These are phyloP conservation scores for Tetrahymena thermophila DNA, from an alignment of 73 alveolate genomes.

Conservation along the genomic window DNA sequence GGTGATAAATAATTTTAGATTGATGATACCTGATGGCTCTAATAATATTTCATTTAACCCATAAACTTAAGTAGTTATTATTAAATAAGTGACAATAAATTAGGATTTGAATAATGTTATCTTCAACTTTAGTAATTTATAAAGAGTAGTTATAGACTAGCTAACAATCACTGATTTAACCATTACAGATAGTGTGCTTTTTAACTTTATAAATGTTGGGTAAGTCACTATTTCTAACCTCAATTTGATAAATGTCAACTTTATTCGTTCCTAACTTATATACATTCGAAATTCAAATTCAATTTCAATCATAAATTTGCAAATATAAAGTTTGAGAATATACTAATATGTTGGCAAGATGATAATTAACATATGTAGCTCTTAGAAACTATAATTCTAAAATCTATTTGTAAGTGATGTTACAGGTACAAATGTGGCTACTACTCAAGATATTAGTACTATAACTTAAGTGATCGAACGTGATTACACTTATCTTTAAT, in stretches of 20 bases:
- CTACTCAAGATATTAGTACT: neutral
- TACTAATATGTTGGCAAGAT: neutral
- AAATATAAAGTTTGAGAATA: neutral
- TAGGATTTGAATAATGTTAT: neutral
- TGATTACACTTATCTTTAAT: neutral
- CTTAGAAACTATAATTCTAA: neutral
- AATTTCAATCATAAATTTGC: neutral
- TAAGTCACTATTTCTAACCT: neutral
- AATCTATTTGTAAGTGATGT: neutral
- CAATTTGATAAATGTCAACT: neutral
- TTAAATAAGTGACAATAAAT: neutral
- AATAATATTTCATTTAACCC: neutral
- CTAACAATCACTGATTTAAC: neutral
- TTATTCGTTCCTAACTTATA: neutral
- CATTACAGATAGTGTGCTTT: neutral
- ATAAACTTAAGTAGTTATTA: neutral
- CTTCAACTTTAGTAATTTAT: neutral
- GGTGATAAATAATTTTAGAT: neutral
- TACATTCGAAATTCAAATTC: neutral
- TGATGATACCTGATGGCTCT: neutral
- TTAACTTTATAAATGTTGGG: neutral
- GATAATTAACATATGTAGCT: neutral
- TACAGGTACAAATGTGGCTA: neutral
- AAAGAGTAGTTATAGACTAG: neutral
- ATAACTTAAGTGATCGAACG: neutral